Conservation (phyloP, 257 asterid species). For the Rehmannia glutinosa region DNA sequence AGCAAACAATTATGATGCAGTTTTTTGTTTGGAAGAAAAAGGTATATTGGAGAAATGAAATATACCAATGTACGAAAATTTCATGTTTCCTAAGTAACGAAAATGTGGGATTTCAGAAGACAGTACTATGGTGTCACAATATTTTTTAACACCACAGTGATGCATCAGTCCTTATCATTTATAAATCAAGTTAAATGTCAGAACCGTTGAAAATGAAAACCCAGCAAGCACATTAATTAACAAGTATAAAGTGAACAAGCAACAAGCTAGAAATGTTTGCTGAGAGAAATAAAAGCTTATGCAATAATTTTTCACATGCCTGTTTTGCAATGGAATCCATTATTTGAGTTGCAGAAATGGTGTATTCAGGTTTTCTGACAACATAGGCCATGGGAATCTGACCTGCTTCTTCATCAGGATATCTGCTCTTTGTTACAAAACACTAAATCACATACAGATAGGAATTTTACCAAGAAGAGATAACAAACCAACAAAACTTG, state of each 20-base stretch:
- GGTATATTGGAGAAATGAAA: neutral
- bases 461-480: neutral
- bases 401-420: slow-evolving; percentile 95
- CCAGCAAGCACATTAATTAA: no score
- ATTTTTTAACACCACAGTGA: no score
- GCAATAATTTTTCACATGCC: slow-evolving; percentile 46
- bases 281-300: neutral
- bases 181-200: neutral
- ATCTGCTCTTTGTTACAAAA: slow-evolving; percentile 43
- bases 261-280: no score
- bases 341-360: slow-evolving; percentile 55
- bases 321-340: slow-evolving; percentile 65
- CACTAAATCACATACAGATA: neutral
- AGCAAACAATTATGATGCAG: no score
- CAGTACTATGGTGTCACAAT: no score
- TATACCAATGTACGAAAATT: no score
- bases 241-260: no score
- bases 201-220: neutral
- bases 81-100: no score
- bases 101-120: no score
- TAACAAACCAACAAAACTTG: neutral
- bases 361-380: slow-evolving; percentile 73
- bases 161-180: neutral
- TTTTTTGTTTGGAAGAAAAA: no score
- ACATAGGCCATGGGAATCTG: slow-evolving; percentile 93